Evolutionary conservation across 2,329 filamentous ascomycete genomes (phyloP).

Genomic region (Apiospora koreana): DNA sequence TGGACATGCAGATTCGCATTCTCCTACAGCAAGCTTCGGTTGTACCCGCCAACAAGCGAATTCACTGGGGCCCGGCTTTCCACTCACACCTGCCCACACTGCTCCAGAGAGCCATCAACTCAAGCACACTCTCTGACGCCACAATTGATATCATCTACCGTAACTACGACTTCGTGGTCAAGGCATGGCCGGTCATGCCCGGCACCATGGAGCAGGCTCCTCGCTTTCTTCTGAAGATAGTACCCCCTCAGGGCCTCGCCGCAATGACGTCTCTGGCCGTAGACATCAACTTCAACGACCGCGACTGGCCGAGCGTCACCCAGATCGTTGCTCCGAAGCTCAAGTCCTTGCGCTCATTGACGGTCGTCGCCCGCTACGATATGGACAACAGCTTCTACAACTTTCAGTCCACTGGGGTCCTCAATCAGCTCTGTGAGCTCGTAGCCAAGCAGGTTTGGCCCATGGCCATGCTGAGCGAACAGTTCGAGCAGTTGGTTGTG

Average conservation of each 20-base stretch:
- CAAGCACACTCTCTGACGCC: not conserved
- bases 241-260: not conserved
- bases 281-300: not conserved
- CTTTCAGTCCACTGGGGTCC: not conserved
- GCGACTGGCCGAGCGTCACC: not conserved
- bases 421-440: not conserved
- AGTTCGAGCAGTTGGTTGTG: not conserved
- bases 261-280: not conserved
- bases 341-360: not conserved
- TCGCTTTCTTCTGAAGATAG: not conserved
- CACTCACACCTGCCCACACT: too few relatives aligned
- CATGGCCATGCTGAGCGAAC: accelerated
- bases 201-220: not conserved
- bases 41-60: too few relatives aligned
- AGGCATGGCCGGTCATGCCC: not conserved
- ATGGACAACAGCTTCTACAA: not conserved
- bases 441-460: not conserved
- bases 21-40: too few relatives aligned
- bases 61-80: too few relatives aligned
- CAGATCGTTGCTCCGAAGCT: accelerated
- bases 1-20: too few relatives aligned
- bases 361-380: not conserved
- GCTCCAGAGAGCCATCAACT: too few relatives aligned
- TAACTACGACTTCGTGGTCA: not conserved
- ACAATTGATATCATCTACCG: not conserved